Conservation (phyloP, 495 filamentous ascomycete genomes). For the Beverwykella pulmonaria region DNA sequence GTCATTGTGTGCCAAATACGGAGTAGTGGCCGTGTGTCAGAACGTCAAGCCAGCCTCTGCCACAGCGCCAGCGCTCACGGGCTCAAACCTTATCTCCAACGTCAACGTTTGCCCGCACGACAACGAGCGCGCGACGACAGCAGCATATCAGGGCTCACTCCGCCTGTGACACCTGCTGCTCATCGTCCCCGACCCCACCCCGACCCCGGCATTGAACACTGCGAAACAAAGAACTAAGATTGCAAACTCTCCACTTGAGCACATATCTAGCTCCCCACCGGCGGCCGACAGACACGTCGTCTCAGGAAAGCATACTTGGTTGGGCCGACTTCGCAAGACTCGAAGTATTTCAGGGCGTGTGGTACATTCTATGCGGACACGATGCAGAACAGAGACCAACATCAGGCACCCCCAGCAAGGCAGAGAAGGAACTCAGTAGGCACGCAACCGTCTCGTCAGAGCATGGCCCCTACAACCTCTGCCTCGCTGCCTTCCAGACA, state of each 20-base stretch:
- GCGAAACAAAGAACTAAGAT: slow-evolving; percentile 26
- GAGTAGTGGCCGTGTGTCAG: slow-evolving; percentile 11
- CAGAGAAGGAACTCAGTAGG: slow-evolving; percentile 6
- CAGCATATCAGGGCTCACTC: not conserved
- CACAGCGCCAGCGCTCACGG: slow-evolving; percentile 11
- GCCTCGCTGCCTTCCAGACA: slow-evolving; percentile 14
- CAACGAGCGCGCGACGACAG: slow-evolving; percentile 1
- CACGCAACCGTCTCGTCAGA: slow-evolving; percentile 10
- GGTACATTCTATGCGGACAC: not conserved
- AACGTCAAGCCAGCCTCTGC: slow-evolving; percentile 9
- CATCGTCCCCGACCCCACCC: not conserved
- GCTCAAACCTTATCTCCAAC: slow-evolving; percentile 27
- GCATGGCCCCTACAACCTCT: slow-evolving; percentile 2
- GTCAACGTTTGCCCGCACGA: slow-evolving; percentile 15
- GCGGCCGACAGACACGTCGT: not conserved
- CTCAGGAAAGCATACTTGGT: slow-evolving; percentile 4
- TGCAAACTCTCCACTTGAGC: slow-evolving; percentile 21
- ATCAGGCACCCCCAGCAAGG: slow-evolving; percentile 5
- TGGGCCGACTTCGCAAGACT: not conserved
- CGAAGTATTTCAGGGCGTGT: not conserved
- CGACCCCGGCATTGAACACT: not conserved
- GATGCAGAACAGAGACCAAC: slow-evolving; percentile 21
- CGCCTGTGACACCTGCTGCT: not conserved
- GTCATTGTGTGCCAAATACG: not conserved
- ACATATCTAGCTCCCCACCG: not conserved